Evolutionary conservation across 306 rosid genomes (phyloP).

Genomic region (Alnus rubra): DNA sequence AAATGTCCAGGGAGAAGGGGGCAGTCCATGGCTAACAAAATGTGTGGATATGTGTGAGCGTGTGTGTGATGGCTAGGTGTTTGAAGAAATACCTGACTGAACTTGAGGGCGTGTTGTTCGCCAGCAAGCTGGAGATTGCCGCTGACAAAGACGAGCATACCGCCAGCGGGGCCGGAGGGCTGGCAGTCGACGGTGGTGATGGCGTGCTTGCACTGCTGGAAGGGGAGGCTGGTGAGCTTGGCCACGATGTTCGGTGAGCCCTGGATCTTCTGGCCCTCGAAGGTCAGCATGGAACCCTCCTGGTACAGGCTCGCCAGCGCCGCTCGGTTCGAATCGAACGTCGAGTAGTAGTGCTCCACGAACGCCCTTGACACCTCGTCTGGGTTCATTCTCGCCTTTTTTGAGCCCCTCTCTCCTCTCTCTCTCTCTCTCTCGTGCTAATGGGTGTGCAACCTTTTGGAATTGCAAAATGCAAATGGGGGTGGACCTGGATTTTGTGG

Average conservation of each 20-base stretch:
- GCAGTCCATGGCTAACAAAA: neutral
- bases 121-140: conserved; percentile 58
- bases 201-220: conserved; percentile 70
- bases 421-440: neutral
- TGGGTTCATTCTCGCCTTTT: conserved; percentile 61
- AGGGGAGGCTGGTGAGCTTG: conserved; percentile 84
- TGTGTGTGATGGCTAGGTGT: neutral
- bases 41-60: no score
- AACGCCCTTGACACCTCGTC: conserved; percentile 79
- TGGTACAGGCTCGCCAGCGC: conserved; percentile 61
- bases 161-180: conserved; percentile 61
- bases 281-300: conserved; percentile 80
- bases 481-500: neutral
- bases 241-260: conserved; percentile 71
- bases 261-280: conserved; percentile 92
- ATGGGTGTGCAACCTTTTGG: no score
- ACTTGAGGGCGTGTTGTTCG: conserved; percentile 62
- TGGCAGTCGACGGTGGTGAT: conserved; percentile 58
- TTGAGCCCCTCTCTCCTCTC: neutral
- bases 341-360: conserved; percentile 84
- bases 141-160: conserved; percentile 61
- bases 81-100: conserved; percentile 51
- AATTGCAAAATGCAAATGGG: no score
- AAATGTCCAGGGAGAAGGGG: neutral
- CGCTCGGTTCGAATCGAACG: conserved; percentile 67